Evolutionary conservation across 257 asterid genomes (phyloP).

Genomic region (Lantana camara): DNA sequence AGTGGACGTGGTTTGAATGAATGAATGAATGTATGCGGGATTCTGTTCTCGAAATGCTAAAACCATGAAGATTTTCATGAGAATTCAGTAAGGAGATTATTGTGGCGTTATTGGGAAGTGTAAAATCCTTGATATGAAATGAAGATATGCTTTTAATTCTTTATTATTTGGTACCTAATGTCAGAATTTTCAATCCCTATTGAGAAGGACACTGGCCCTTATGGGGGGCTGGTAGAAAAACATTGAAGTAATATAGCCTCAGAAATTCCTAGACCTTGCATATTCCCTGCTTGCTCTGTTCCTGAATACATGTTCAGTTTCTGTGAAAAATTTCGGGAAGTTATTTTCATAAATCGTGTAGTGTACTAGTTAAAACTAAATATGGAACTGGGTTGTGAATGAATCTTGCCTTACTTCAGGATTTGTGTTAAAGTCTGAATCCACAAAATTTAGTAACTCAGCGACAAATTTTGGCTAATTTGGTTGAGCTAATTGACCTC

Average conservation of each 20-base stretch:
- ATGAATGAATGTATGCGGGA: constrained; percentile 21
- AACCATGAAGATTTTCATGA: constrained; percentile 3
- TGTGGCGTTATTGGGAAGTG: not conserved
- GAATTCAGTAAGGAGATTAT: constrained; percentile 7
- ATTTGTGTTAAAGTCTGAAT: not conserved
- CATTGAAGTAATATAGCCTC: not conserved
- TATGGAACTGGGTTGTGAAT: not conserved
- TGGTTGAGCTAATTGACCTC: constrained; percentile 1
- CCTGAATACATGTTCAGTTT: not conserved
- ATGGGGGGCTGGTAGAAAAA: not conserved
- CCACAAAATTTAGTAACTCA: not conserved
- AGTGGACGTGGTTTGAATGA: constrained; percentile 5
- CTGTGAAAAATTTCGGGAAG: not conserved
- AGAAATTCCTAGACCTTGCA: not conserved
- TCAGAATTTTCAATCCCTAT: not conserved
- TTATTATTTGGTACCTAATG: constrained; percentile 9
- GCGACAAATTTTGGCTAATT: not conserved
- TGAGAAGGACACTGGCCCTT: constrained; percentile 6
- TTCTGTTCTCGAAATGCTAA: constrained; percentile 17
- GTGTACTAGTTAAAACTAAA: not conserved
- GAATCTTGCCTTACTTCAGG: constrained; percentile 12
- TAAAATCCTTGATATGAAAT: not conserved
- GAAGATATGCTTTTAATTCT: constrained; percentile 3
- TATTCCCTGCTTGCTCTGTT: not conserved
- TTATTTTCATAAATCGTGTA: not conserved